phyloP scores from a whole-genome alignment of 345 rosid species.

The Ailanthus altissimus region DNA sequence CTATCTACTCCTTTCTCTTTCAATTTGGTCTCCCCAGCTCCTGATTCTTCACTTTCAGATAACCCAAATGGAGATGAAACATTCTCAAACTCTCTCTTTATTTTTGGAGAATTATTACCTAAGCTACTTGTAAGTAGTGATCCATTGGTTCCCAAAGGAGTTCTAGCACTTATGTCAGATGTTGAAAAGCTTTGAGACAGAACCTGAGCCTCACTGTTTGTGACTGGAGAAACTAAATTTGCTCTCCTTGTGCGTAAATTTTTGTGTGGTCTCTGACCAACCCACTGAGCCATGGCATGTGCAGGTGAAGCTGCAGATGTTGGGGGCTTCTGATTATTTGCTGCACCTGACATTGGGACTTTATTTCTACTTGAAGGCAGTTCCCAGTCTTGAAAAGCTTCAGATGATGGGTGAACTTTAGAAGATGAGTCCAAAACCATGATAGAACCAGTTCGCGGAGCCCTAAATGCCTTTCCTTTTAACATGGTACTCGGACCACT shows the following conservation, averaged over 20 bases:
- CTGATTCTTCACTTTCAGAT: conserved; percentile 88
- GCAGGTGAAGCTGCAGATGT: conserved; percentile 61
- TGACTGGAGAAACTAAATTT: conserved; percentile 65
- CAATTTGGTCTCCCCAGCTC: conserved; percentile 66
- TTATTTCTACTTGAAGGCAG: conserved; percentile 48
- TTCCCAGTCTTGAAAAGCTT: conserved; percentile 62
- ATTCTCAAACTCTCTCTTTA: conserved; percentile 63
- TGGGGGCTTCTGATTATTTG: conserved; percentile 45
- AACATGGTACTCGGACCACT: conserved; percentile 51
- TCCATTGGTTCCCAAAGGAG: conserved; percentile 52
- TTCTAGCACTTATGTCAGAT: conserved; percentile 62
- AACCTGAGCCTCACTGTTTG: conserved; percentile 57
- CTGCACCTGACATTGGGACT: conserved; percentile 36
- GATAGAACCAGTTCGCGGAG: conserved; percentile 61
- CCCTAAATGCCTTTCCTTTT: conserved; percentile 72
- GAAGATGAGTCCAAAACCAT: conserved; percentile 71
- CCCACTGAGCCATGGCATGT: conserved; percentile 88
- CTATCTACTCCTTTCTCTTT: conserved; percentile 60
- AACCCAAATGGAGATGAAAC: conserved; percentile 65
- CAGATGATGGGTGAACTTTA: conserved; percentile 52
- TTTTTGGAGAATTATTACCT: conserved; percentile 48
- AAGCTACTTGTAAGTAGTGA: conserved; percentile 40
- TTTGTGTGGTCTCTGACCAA: conserved; percentile 87
- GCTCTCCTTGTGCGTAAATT: conserved; percentile 85
- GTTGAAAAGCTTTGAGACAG: conserved; percentile 57